A percentile compares a stretch with the other conserved stretches of the same genome.
Conservation (phyloP, 2,329 filamentous ascomycete genomes). For the Fusarium proliferatum region DNA sequence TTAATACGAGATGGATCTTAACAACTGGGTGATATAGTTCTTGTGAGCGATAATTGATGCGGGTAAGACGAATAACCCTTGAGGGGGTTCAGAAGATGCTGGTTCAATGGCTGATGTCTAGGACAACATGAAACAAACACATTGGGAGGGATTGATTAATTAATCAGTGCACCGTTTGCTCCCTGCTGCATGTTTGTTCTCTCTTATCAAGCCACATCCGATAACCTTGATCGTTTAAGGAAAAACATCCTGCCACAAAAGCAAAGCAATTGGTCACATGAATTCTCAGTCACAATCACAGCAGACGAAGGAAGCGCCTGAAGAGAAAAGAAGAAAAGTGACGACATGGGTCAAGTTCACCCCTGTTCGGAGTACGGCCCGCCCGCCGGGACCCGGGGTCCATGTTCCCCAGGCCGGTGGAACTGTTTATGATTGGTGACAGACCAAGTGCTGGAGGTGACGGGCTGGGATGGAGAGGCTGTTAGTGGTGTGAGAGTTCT, state of each 20-base stretch:
- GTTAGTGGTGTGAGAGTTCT: constrained; percentile 12
- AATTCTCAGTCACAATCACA: constrained; percentile 23
- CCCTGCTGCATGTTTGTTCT: constrained; percentile 2
- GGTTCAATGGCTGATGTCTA: constrained; percentile 15
- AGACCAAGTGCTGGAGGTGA: constrained; percentile 25
- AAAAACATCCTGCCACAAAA: constrained; percentile 9
- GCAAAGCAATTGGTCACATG: constrained; percentile 20
- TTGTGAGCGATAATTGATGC: constrained; percentile 7
- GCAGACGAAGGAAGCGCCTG: neutral
- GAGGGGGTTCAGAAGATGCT: constrained; percentile 13
- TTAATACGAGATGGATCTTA: neutral
- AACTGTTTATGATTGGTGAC: constrained; percentile 42
- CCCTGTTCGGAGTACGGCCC: constrained; percentile 35
- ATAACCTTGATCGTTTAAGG: constrained; percentile 9
- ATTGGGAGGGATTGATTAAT: neutral
- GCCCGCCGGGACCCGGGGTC: constrained; percentile 41
- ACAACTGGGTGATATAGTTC: constrained; percentile 4
- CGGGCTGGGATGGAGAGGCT: constrained; percentile 11
- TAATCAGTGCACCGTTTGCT: neutral
- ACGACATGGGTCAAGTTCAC: constrained; percentile 30
- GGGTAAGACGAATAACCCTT: constrained; percentile 10
- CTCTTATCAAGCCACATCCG: constrained; percentile 27
- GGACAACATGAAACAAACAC: constrained; percentile 18
- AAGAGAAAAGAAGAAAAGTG: constrained; percentile 15
- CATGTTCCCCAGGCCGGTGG: constrained; percentile 45